A percentile compares a stretch with the other conserved stretches of the same genome.
These are phyloP conservation scores for Fragosphaeria purpurea DNA, from an alignment of 2,329 filamentous ascomycete species.

Conservation along the genomic window DNA sequence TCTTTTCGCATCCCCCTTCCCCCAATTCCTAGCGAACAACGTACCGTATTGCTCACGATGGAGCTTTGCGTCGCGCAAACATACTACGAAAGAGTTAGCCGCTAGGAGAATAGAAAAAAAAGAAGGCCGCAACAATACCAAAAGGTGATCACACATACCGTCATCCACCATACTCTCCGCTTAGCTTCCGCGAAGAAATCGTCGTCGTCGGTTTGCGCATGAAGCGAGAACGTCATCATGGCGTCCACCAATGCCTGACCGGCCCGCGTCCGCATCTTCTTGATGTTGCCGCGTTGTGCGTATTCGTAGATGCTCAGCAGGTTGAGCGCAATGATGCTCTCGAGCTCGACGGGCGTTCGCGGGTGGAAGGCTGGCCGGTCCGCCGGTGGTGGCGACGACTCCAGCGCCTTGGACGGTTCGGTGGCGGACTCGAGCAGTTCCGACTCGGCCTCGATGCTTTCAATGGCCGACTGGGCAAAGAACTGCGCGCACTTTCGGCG, in stretches of 20 bases:
- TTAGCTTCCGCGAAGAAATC: conserved; percentile 34
- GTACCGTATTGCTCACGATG: conserved; percentile 39
- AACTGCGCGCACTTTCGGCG: conserved; percentile 38
- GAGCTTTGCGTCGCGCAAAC: conserved; percentile 39
- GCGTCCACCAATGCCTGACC: conserved; percentile 37
- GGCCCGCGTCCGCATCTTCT: conserved; percentile 39
- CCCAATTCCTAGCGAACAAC: conserved; percentile 4
- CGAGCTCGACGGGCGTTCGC: conserved; percentile 32
- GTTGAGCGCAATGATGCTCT: conserved; percentile 37
- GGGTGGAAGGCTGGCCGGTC: conserved; percentile 33
- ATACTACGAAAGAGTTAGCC: conserved; percentile 23
- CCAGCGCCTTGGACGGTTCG: conserved; percentile 34
- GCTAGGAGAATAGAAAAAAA: background rate
- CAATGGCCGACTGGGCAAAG: conserved; percentile 36
- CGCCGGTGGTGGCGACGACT: conserved; percentile 14
- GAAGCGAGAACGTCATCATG: conserved; percentile 35
- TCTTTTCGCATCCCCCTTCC: too few relatives aligned
- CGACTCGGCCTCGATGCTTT: conserved; percentile 37
- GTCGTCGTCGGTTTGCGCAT: conserved; percentile 28
- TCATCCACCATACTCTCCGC: conserved; percentile 44
- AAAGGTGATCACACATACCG: conserved; percentile 20
- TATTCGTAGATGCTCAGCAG: conserved; percentile 43
- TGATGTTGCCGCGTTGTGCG: conserved; percentile 40
- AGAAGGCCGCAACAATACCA: background rate
- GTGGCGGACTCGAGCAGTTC: conserved; percentile 36